Percentiles rank a stretch among this genome's conserved stretches.
These are phyloP conservation scores for Endocalyx cinctus DNA, from an alignment of 2,329 filamentous ascomycete species.

Conservation along the genomic window DNA sequence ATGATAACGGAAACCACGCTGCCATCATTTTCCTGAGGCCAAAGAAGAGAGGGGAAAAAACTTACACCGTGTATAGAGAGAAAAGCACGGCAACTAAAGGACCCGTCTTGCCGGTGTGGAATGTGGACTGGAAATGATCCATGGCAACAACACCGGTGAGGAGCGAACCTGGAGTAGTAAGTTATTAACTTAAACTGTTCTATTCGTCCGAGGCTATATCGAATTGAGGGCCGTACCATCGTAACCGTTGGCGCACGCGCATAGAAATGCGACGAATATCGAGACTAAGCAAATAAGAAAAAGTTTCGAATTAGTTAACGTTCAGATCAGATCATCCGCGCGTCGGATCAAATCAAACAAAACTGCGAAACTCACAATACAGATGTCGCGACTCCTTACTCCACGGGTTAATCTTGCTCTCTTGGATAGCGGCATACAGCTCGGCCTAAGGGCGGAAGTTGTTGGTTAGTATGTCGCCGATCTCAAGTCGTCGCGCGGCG, in stretches of 20 bases:
- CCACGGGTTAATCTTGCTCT: constrained; percentile 38
- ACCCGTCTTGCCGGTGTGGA: constrained; percentile 34
- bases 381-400: constrained; percentile 37
- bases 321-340: too few relatives aligned
- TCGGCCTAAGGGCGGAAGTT: constrained; percentile 33
- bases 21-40: too few relatives aligned
- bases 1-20: too few relatives aligned
- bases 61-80: constrained; percentile 45
- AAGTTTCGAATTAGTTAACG: too few relatives aligned
- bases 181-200: too few relatives aligned
- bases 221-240: too few relatives aligned
- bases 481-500: not conserved
- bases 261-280: constrained; percentile 42
- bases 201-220: too few relatives aligned
- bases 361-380: too few relatives aligned
- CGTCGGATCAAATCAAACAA: too few relatives aligned
- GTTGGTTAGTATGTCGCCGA: constrained; percentile 6
- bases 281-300: too few relatives aligned
- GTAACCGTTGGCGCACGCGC: constrained; percentile 44
- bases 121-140: constrained; percentile 35
- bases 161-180: constrained; percentile 29
- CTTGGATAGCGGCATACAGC: constrained; percentile 41
- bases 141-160: constrained; percentile 42
- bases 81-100: constrained; percentile 37
- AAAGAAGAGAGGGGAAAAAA: constrained; percentile 5